Evolutionary conservation across 2,329 filamentous ascomycete species (phyloP), one percentile per base, ranked within the genome.

Genomic region (Trichoderma afroharzianum): DNA sequence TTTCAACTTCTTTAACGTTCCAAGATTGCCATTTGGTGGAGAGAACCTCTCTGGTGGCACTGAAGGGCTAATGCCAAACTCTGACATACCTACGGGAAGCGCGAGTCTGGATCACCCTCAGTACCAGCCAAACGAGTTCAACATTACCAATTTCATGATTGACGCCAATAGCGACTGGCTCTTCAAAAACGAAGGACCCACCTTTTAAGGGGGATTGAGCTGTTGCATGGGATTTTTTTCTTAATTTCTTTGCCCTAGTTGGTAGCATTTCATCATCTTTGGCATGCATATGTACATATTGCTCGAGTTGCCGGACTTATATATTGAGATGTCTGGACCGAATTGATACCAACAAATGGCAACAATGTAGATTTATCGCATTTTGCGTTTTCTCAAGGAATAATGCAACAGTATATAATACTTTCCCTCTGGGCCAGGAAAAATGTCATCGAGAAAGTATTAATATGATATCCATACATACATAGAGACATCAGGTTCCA

Each of bases 1-100:
- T 0, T 97, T 98, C 79, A 93, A 96, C 76, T 97, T 97, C 79
- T 98, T 97, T 85, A 97, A 97, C 78, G 90, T 97, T 70, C 95
- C 95, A 1, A 85, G 94, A 21, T 83, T 97, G 28, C 87, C 88
- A 0, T 81, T 87, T 26, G 82, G 82, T 33, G 81, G 82, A 12
- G 82, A 84, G 67, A 78, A 77, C 39, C 75, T 77, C 24, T 71
- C 71, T 1, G 76, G 74, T 6, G 71, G 30, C 21, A 75, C 68
- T 12, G 74, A 73, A 30, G 70, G 74, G 53, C 73, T 74, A 59
- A 72, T 67, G 64, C 72, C 67, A 33, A 75, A 75, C n/a, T 73
- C 74, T n/a, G 77, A 76, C 4, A 76, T 79, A 73, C 74, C 79
- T 14, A 74, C 77, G 32, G 75, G 71, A 68, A 81, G 79, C 53